Evolutionary conservation across 176 grass and related monocot species (phyloP), one percentile per base, ranked within the genome.

Genomic region (Areca catechu): DNA sequence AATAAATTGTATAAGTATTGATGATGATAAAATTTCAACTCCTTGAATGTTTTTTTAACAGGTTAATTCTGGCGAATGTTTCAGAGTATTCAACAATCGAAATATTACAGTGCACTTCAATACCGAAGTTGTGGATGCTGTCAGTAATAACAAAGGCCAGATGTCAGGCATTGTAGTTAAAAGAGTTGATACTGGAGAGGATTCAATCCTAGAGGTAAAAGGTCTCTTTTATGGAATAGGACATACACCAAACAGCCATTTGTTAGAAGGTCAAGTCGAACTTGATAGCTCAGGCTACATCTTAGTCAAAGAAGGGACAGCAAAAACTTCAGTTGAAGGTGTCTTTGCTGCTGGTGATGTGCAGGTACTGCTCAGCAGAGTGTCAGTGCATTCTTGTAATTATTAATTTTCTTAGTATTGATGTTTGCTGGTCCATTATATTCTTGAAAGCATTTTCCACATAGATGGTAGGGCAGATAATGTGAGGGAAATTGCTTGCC

Each of bases 271-370:
- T 53, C 94, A 98, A 75, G 82, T 98, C 56, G 76, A 91, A 71
- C 87, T 98, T 62, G 88, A 98, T 69, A 71, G 17, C 75, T 30
- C 78, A 14, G 94, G 94, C 19, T 98, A 98, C 80, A 83, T 98
- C 65, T 64, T 83, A 70, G 84, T 98, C 51, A 73, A 83, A 57
- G 87, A 92, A 75, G 81, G 81, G 28, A 85, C 78, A 5, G 81
- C 84, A 60, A 85, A 83, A 82, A 93, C 94, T 75, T 92, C 87
- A 76, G 76, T 89, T 47, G 73, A 89, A 63, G 94, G 94, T 47
- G 94, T 93, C 74, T 98, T 98, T 85, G 94, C 94, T 72, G 94
- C 94, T 80, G 94, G 94, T 64, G 88, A 98, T 85, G 94, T 98
- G 53, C 94, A 98, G 94, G 94, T 98, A 54, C 22, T 47, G 2